Evolutionary conservation across 2,329 filamentous ascomycete species (phyloP), one percentile per base, ranked within the genome.

Genomic region (Clonostachys sp.): DNA sequence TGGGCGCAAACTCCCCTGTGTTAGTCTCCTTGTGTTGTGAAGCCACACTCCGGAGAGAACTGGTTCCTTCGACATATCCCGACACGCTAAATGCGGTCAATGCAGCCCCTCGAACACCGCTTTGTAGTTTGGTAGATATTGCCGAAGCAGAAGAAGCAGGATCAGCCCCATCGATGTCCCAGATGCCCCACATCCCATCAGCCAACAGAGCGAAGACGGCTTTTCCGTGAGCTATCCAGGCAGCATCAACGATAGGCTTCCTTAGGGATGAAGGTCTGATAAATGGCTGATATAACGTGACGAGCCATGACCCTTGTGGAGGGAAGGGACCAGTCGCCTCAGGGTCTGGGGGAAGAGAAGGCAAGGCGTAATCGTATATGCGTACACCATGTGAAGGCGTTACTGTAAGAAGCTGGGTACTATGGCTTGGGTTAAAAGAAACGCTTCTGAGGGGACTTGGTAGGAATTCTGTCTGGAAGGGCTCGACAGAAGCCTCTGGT

Each of bases 101-200:
- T 3, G 80, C 78, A 3, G 80, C 79, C 35, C 81, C 81, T 16
- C 72, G 71, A 34, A 82, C 70, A 6, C 78, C 78, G 44, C 72
- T 65, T 48, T 71, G 71, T 34, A 77, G 64, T 53, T 74, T 78
- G 39, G 68, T 74, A 20, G 80, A 71, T 5, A 81, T 61, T 1
- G 70, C 60, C 49, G 71, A 61, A 43, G 71, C 61, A 12, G 64
- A 51, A 12, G 59, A 56, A 35, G 72, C 61, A 2, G 79, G 77
- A 38, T 75, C 76, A 33, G 71, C 71, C 8, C 80, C 78, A 51
- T 84, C 79, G 41, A 86, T 72, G 55, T 86, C 82, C 82, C 82
- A 86, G 34, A 86, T 77, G 13, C 80, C 83, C 83, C 83, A 86
- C 59, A 82, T 81, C 7, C 82, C 83, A 54, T 86, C 83, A 1